These are phyloP conservation scores for Musa troglodytarum DNA, from an alignment of 176 grass and related monocot genomes.

Conservation along the genomic window DNA sequence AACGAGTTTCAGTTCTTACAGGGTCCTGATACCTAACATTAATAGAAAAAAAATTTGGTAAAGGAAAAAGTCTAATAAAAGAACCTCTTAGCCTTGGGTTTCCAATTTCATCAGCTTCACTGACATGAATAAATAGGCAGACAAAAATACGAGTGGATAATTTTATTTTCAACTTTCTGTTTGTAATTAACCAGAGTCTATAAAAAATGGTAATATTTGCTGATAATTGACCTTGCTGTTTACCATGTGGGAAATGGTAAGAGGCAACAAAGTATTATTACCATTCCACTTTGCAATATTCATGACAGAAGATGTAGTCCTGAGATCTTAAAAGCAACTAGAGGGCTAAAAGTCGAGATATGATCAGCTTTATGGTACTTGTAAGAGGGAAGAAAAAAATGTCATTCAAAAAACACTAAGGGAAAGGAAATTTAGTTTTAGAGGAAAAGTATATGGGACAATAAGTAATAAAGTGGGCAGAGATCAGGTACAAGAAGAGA, in stretches of 20 bases:
- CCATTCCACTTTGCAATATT: neutral
- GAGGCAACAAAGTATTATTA: neutral
- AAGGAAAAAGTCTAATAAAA: too few species aligned
- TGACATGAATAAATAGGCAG: neutral
- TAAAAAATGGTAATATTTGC: neutral
- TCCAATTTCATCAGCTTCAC: neutral
- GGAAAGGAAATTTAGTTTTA: neutral
- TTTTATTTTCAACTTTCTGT: too few species aligned
- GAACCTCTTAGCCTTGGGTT: too few species aligned
- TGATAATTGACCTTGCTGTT: neutral
- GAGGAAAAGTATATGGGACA: neutral
- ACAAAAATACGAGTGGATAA: neutral
- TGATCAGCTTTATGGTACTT: neutral
- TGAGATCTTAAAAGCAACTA: neutral
- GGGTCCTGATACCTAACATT: too few species aligned
- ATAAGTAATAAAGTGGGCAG: neutral
- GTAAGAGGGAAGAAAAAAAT: neutral
- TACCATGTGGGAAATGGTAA: neutral
- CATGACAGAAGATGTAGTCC: neutral
- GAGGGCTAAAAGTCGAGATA: neutral
- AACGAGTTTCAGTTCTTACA: too few species aligned
- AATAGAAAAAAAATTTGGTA: too few species aligned
- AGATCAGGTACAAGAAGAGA: neutral
- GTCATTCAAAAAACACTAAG: neutral
- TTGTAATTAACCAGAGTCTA: neutral